Evolutionary conservation across 495 filamentous ascomycete species (phyloP).

Genomic region (Aspergillus ostianus): DNA sequence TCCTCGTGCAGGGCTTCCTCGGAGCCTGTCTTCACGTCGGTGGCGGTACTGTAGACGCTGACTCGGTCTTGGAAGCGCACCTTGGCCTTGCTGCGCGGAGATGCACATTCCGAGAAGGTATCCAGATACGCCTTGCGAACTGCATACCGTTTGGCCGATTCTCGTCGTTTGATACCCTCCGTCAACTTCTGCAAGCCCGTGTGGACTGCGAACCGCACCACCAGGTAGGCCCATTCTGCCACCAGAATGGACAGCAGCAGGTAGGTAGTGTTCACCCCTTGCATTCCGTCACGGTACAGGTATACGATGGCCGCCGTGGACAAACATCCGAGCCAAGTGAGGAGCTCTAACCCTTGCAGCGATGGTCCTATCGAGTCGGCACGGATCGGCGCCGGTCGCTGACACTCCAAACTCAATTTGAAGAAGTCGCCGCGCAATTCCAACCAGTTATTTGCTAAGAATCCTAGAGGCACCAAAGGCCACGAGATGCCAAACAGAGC

Average conservation of each 20-base stretch:
- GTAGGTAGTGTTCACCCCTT: conserved; percentile 65
- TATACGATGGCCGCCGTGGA: conserved; percentile 83
- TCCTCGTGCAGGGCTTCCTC: conserved; percentile 25
- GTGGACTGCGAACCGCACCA: conserved; percentile 63
- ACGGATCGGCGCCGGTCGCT: conserved; percentile 82
- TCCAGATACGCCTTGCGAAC: conserved; percentile 69
- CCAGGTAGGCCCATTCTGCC: conserved; percentile 80
- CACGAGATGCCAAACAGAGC: conserved; percentile 88
- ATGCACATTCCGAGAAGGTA: conserved; percentile 15
- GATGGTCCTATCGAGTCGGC: conserved; percentile 93
- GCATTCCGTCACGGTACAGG: conserved; percentile 66
- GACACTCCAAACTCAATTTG: conserved; percentile 86
- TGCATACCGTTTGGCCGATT: conserved; percentile 66
- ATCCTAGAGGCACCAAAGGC: conserved; percentile 83
- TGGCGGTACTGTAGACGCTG: conserved; percentile 31
- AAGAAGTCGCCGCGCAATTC: conserved; percentile 88
- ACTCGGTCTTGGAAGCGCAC: conserved; percentile 44
- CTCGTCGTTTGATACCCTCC: conserved; percentile 71
- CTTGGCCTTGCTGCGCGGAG: conserved; percentile 23
- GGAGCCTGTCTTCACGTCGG: conserved; percentile 11
- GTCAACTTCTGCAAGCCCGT: conserved; percentile 71
- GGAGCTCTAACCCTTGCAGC: conserved; percentile 78
- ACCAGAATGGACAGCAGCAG: conserved; percentile 77
- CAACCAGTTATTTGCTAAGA: conserved; percentile 93
- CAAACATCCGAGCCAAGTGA: conserved; percentile 85